Evolutionary conservation across 371 early-diverging fungal species (phyloP), one percentile per base, ranked within the genome.

Genomic region (Lichtheimia ornata): DNA sequence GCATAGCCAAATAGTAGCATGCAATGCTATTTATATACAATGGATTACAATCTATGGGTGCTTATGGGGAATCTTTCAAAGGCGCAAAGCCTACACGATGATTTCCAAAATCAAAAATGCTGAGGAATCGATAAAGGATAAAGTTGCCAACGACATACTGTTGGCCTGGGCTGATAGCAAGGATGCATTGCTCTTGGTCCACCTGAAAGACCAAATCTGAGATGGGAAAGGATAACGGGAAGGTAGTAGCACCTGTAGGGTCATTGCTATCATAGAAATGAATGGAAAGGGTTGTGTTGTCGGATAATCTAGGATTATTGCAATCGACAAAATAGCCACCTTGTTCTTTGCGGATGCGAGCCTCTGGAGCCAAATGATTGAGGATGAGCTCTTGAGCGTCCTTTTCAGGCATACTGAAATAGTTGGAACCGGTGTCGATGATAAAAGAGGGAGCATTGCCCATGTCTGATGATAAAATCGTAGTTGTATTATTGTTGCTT

Each of bases 81-180:
- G 42, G 45, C 5, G 57, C 24, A 44, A 56, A 56, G 3, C 57
- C 45, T n/a, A 56, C 42, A 20, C 62, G 44, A 22, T 61, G 27
- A 13, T 28, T 18, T 18, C 49, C 54, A 49, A 61, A 61, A 14
- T 61, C 55, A 22, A 53, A 61, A 4, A 61, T 47, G 20, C 28
- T 61, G 13, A 61, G 7, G 43, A 54, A 45, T 9, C 42, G 47
- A 15, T 47, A 28, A 11, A 61, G 30, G 30, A 55, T 30, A 17
- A 43, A 24, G 27, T 44, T 61, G 2, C 62, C 62, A 17, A 54
- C 30, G n/a, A 47, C n/a, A 45, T 43, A 27, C 5, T 27, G 15
- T 0, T 28, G 20, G 28, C 20, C 24, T 1, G 35, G 55, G 4
- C 52, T 24, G 13, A 61, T 47, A 6, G 43, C 49, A 12, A 53